Percentiles rank a stretch among this genome's conserved stretches.
phyloP scores from a whole-genome alignment of 129 eudicot genomes.

The Tagetes patula region DNA sequence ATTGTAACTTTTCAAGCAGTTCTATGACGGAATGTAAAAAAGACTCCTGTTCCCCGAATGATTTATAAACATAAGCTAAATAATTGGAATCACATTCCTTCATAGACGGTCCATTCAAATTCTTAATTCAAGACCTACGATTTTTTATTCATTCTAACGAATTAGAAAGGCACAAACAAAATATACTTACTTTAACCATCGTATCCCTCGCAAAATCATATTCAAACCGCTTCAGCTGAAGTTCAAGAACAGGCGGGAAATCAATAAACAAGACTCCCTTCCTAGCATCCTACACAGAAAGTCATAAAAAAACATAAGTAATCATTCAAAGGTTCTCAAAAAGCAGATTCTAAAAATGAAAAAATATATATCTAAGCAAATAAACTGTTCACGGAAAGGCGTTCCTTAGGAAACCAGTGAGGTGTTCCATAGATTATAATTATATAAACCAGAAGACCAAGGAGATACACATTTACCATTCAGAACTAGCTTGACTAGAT shows the following conservation, averaged over 20 bases:
- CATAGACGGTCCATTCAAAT: background rate
- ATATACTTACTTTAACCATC: constrained; percentile 65
- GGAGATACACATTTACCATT: background rate
- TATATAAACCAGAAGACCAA: background rate
- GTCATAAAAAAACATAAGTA: constrained; percentile 10
- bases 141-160: background rate
- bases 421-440: constrained; percentile 10
- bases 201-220: constrained; percentile 83
- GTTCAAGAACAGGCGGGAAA: constrained; percentile 82
- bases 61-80: background rate
- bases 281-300: constrained; percentile 59
- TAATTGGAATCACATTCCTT: background rate
- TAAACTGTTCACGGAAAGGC: background rate
- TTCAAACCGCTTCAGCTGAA: constrained; percentile 81
- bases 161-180: background rate
- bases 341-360: constrained; percentile 3
- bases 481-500: background rate
- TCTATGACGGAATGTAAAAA: background rate
- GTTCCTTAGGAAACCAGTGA: background rate
- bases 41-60: background rate
- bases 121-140: background rate
- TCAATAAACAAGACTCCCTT: constrained; percentile 78
- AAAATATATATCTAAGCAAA: background rate
- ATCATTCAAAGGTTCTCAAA: background rate
- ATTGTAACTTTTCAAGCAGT: background rate